Base-by-base conservation (phyloP, 305 asterid genomes). In the Fraxinus platypoda region DNA sequence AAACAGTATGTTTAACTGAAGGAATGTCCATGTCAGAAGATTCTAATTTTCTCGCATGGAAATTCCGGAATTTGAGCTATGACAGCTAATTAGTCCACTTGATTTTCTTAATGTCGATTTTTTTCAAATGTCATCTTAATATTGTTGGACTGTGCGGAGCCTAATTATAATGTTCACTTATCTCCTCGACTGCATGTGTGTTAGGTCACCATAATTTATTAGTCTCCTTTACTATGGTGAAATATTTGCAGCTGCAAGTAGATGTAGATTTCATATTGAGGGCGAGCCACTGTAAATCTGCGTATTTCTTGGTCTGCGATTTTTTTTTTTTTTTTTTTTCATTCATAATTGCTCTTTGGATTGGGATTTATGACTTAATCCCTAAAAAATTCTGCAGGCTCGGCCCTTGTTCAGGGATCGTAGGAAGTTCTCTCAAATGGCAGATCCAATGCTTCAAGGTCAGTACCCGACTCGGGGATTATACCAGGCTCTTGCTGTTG, bases 401-500 rank as follows among this genome's bases (percentile, higher is more conserved):
- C 93, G 93, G 4, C 97, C 97, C 21, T 86, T 93, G 84, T 91
- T 93, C 76, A 92, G 91, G 90, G 94, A 93, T 83, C 94, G 91
- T 75, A 86, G 94, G 81, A 92, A 90, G 87, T 93, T 92, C 88
- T 88, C 91, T 2, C 94, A 92, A 80, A 92, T 93, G 96, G 95
- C 94, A 2, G 97, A 93, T 82, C 94, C 94, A 11, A 83, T 81
- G 72, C 94, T 93, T 70, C 97, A 93, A 79, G 96, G 94, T 15
- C 94, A 88, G 77, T 93, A 93, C 87, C 96, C 95, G 1, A 81
- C 87, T 13, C 85, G 94, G 77, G 96, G 97, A 4, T 74, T 93
- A 59, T 93, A 90, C 76, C 96, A 92, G 87, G 96, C 96, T 72
- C 94, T 92, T 73, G 94, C 97, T 1, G 94, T 93, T 12, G 97